A percentile compares a stretch with the other conserved stretches of the same genome.
phyloP scores from a whole-genome alignment of 2,329 filamentous ascomycete genomes.

The Colletotrichum sp. region DNA sequence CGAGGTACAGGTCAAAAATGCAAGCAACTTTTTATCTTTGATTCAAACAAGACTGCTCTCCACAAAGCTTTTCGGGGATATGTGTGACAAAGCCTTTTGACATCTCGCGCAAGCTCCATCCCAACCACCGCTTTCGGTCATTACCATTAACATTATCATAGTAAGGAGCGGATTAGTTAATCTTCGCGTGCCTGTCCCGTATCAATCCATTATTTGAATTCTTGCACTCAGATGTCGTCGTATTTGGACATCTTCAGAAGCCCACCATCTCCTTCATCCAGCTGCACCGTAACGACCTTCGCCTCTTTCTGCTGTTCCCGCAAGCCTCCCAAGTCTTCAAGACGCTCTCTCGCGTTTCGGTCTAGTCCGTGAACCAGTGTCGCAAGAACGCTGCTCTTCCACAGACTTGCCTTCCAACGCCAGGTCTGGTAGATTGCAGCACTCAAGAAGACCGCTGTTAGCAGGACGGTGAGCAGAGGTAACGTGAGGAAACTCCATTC shows the following conservation, averaged over 20 bases:
- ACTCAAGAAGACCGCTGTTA: constrained; percentile 33
- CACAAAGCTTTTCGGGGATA: neutral
- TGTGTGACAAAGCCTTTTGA: neutral
- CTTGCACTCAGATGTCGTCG: neutral
- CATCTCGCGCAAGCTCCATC: neutral
- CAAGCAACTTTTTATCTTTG: neutral
- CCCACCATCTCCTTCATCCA: constrained; percentile 27
- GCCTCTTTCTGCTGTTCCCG: constrained; percentile 29
- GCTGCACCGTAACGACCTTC: constrained; percentile 27
- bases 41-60: neutral
- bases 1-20: neutral
- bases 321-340: constrained; percentile 24
- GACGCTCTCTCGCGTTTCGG: constrained; percentile 25
- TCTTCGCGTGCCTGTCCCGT: neutral
- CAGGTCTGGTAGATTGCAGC: constrained; percentile 29
- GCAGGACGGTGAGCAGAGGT: constrained; percentile 33
- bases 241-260: constrained; percentile 11
- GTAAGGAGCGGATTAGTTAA: neutral
- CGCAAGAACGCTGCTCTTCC: constrained; percentile 40
- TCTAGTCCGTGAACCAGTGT: constrained; percentile 40
- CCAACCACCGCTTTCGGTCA: neutral
- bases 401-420: constrained; percentile 28
- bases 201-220: neutral
- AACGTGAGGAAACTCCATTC: constrained; percentile 39
- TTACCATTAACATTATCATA: neutral